Base-by-base conservation (phyloP, 2,329 filamentous ascomycete species). In the Claviceps sorghi region DNA sequence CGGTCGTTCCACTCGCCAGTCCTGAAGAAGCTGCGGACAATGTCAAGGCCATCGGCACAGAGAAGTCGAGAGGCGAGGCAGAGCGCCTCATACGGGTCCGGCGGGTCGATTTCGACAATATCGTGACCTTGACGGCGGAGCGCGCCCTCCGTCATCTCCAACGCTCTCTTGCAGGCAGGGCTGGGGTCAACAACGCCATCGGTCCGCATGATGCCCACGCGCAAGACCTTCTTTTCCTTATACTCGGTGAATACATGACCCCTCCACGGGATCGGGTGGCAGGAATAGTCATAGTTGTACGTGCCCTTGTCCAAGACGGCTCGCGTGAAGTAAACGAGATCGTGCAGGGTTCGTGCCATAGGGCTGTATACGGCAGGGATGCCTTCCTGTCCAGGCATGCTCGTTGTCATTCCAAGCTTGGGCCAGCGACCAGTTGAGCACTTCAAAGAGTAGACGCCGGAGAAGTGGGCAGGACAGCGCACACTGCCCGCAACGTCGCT, bases 371-470 rank as follows among this genome's bases (percentile, higher is more conserved):
- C 88, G 57, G 84, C 87, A 1, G 88, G 82, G 34, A 96, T 82
- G 0, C 89, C 90, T 64, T 96, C 91, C 64, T 96, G 89, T 0
- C 91, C 91, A 0, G 86, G 82, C 88, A 95, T 95, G 60, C 85
- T 90, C 0, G 90, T 95, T 55, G 79, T 79, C 64, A 88, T 82
- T 10, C 88, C 88, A 43, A 80, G 76, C 66, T 94, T 95, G 1
- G 88, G 88, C 88, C 90, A 96, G 48, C 90, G 78, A 1, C 91
- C 90, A 1, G 87, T 94, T 3, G 86, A 90, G 69, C 90, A 95
- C 38, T 86, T 81, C 26, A 96, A 70, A 19, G 85, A 84, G 67
- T 95, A 96, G 64, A 91, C 88, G 9, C 90, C 90, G 2, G 86
- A 86, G 71, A 89, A 96, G 60, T 95, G 88, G 5, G 90, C 91